Evolutionary conservation across 148 eudicot species (phyloP).

Genomic region (Rhododendron henanense): DNA sequence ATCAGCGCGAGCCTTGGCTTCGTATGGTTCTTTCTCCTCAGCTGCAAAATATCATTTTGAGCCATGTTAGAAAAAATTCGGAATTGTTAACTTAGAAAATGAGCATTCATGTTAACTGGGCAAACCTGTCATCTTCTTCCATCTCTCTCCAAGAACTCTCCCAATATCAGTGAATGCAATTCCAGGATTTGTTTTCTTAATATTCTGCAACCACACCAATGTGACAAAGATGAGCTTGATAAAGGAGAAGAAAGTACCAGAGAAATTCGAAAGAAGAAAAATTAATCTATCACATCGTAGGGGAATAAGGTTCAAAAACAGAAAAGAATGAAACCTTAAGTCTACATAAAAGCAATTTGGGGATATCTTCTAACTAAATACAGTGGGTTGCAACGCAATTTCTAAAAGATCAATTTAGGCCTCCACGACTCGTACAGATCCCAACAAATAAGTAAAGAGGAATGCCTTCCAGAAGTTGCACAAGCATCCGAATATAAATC

Average conservation of each 20-base stretch:
- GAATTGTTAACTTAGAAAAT: neutral
- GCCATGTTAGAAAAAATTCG: neutral
- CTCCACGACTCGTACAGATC: neutral
- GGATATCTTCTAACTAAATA: neutral
- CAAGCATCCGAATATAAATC: neutral
- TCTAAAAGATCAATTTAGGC: neutral
- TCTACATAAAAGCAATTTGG: neutral
- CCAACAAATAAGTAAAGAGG: neutral
- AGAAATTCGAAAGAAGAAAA: neutral
- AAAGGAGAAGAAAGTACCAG: neutral
- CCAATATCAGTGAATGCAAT: constrained; percentile 54
- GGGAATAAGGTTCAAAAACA: neutral
- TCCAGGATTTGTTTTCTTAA: constrained; percentile 70
- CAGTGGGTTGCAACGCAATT: neutral
- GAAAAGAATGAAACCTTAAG: neutral
- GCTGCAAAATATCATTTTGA: constrained; percentile 34
- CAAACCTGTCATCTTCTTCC: constrained; percentile 15
- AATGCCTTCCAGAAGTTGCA: neutral
- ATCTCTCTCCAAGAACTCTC: constrained; percentile 76
- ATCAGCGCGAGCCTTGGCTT: constrained; percentile 73
- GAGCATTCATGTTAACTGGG: neutral
- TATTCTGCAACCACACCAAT: constrained; percentile 38
- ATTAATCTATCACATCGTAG: neutral
- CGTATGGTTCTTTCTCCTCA: constrained; percentile 86
- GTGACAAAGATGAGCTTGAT: neutral